These are phyloP conservation scores for Paraleonurus japonicus DNA, from an alignment of 257 asterid genomes.

Conservation along the genomic window DNA sequence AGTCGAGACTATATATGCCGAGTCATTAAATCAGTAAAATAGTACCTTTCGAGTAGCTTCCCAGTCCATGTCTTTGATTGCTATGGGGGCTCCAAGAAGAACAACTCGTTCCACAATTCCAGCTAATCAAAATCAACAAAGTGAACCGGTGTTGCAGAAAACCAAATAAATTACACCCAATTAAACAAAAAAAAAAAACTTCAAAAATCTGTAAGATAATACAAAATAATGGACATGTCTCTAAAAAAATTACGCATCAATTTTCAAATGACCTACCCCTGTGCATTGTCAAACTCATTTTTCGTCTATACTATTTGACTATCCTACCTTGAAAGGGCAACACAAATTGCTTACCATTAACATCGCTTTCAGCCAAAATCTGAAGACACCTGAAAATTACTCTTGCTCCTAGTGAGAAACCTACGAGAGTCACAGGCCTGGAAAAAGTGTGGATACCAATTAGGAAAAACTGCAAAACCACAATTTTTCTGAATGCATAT, in stretches of 20 bases:
- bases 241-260: too few species aligned
- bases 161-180: too few species aligned
- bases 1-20: neutral
- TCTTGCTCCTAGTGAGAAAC: slow-evolving; percentile 96
- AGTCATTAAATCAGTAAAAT: neutral
- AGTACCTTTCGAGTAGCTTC: slow-evolving; percentile 85
- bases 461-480: neutral
- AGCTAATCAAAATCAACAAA: slow-evolving; percentile 42
- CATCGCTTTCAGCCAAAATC: slow-evolving; percentile 63
- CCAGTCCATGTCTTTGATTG: slow-evolving; percentile 80
- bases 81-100: slow-evolving; percentile 92
- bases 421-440: slow-evolving; percentile 98
- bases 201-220: too few species aligned
- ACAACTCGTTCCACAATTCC: slow-evolving; percentile 92
- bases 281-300: neutral
- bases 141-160: slow-evolving; percentile 18
- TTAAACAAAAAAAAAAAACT: too few species aligned
- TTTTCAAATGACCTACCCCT: neutral
- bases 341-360: slow-evolving; percentile 45
- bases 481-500: slow-evolving; percentile 15
- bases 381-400: slow-evolving; percentile 89
- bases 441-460: slow-evolving; percentile 28
- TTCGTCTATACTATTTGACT: neutral
- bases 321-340: neutral
- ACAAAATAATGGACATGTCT: neutral